Evolutionary conservation across 2,329 filamentous ascomycete genomes (phyloP).

Genomic region (Colletotrichum costaricense): DNA sequence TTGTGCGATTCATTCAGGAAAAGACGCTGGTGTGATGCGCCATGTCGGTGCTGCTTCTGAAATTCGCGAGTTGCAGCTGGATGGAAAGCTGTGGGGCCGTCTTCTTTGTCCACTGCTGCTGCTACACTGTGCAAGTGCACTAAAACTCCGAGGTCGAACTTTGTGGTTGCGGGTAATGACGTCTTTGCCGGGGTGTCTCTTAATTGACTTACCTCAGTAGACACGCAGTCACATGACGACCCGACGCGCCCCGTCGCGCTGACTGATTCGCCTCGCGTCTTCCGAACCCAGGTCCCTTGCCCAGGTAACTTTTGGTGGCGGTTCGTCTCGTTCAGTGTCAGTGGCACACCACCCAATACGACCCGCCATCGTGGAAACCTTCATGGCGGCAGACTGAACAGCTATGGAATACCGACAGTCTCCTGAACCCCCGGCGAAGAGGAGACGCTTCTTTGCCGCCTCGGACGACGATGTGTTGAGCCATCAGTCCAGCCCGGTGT

Average conservation of each 20-base stretch:
- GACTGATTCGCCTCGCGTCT: constrained; percentile 50
- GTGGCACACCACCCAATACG: not conserved
- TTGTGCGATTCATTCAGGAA: constrained; percentile 52
- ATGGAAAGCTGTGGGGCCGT: constrained; percentile 9
- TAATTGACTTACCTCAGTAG: constrained; percentile 31
- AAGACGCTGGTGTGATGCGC: constrained; percentile 34
- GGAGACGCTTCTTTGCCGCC: constrained; percentile 57
- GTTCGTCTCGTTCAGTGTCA: not conserved
- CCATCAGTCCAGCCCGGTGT: constrained; percentile 28
- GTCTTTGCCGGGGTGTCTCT: constrained; percentile 9
- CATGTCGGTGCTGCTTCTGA: constrained; percentile 29
- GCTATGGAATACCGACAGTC: constrained; percentile 53
- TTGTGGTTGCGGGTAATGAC: constrained; percentile 22
- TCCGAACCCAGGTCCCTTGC: constrained; percentile 27
- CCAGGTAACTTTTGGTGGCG: not conserved
- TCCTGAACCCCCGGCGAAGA: constrained; percentile 59
- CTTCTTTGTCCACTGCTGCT: not conserved
- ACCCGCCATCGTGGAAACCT: not conserved
- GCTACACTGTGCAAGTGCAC: not conserved
- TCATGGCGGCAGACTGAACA: constrained; percentile 4
- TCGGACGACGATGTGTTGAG: constrained; percentile 40
- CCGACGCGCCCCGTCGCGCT: constrained; percentile 50
- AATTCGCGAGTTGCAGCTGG: constrained; percentile 11
- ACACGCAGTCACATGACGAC: constrained; percentile 54
- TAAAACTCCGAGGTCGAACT: constrained; percentile 14